Percentiles rank a stretch among this genome's conserved stretches.
These are phyloP conservation scores for Aspergillus nomiae DNA, from an alignment of 2,329 filamentous ascomycete species.

Conservation along the genomic window DNA sequence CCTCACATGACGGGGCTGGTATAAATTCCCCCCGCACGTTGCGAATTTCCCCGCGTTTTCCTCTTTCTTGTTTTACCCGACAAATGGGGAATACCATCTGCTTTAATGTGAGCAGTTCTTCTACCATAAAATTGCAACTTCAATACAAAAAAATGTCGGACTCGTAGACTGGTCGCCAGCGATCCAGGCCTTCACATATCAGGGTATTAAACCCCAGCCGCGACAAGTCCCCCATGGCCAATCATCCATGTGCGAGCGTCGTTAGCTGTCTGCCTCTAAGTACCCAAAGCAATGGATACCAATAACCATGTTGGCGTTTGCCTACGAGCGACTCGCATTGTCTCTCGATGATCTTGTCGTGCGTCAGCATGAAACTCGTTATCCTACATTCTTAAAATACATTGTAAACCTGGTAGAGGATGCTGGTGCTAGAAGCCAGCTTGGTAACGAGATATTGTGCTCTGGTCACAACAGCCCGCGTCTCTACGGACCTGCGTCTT, in stretches of 20 bases:
- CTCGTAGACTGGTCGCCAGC: not conserved
- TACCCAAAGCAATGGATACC: constrained; percentile 18
- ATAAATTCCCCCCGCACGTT: not conserved
- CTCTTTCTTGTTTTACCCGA: not conserved
- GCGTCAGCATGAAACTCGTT: constrained; percentile 14
- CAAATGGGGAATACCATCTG: not conserved
- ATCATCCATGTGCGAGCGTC: constrained; percentile 13
- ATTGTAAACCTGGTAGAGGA: not conserved
- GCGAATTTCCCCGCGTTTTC: not conserved
- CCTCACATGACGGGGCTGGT: not conserved
- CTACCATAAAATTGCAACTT: not conserved
- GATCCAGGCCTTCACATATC: not conserved
- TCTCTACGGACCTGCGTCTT: not conserved
- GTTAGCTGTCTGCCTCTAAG: constrained; percentile 21
- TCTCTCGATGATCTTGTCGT: not conserved
- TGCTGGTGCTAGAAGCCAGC: not conserved
- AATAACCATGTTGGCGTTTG: constrained; percentile 12
- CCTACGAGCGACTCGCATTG: not conserved
- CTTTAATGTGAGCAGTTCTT: constrained; percentile 7
- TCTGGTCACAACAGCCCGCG: not conserved
- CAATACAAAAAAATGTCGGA: not conserved
- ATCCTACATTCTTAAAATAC: constrained; percentile 13
- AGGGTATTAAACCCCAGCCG: constrained; percentile 20
- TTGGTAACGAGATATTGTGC: not conserved
- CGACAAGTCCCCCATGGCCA: constrained; percentile 14